Evolutionary conservation across 2,329 filamentous ascomycete genomes (phyloP).

Genomic region (Pseudogymnoascus sp.): DNA sequence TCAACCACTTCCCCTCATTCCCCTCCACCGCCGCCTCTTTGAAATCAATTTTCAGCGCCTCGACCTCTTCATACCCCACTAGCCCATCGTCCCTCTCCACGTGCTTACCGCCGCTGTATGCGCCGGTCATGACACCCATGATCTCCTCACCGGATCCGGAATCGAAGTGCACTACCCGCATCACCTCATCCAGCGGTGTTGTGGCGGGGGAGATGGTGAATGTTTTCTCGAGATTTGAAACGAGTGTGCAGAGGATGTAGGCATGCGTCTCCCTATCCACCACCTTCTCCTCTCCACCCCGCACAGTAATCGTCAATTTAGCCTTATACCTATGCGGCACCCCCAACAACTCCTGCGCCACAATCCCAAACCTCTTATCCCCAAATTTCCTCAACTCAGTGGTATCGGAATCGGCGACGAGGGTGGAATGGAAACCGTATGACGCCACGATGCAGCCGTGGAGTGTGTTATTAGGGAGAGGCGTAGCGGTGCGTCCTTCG

Average conservation of each 20-base stretch:
- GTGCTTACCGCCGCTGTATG: constrained; percentile 50
- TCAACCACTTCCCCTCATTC: constrained; percentile 60
- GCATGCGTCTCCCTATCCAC: constrained; percentile 44
- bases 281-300: constrained; percentile 28
- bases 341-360: constrained; percentile 65
- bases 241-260: constrained; percentile 68
- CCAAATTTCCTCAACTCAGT: constrained; percentile 70
- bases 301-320: not conserved
- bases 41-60: constrained; percentile 58
- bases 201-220: constrained; percentile 75
- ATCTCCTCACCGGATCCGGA: constrained; percentile 54
- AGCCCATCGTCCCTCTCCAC: constrained; percentile 46
- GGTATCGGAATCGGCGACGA: constrained; percentile 89
- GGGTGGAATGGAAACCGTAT: constrained; percentile 80
- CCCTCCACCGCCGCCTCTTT: constrained; percentile 48
- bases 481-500: constrained; percentile 21
- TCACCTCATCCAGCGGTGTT: constrained; percentile 57
- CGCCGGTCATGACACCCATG: constrained; percentile 67
- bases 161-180: constrained; percentile 70
- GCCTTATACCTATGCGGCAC: constrained; percentile 52
- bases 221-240: constrained; percentile 71
- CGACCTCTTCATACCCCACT: constrained; percentile 65
- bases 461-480: constrained; percentile 29
- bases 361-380: constrained; percentile 72
- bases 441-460: constrained; percentile 78